These are phyloP conservation scores for Phylloporus sp. DNA, from an alignment of 768 basidiomycete genomes.

Conservation along the genomic window DNA sequence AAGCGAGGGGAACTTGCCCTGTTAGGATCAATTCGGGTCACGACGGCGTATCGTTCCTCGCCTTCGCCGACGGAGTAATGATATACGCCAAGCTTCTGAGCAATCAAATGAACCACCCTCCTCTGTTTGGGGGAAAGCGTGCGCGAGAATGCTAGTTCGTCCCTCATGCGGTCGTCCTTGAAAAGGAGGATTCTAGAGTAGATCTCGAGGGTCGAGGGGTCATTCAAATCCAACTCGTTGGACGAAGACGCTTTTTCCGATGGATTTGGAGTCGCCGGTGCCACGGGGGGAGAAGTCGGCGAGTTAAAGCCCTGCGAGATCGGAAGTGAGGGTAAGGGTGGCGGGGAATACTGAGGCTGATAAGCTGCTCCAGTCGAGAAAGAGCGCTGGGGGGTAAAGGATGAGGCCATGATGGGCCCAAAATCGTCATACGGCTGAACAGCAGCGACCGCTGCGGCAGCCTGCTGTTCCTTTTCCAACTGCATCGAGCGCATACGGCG, in stretches of 20 bases:
- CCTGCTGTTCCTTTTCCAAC: constrained; percentile 73
- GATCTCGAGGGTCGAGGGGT: constrained; percentile 92
- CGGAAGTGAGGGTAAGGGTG: constrained; percentile 38
- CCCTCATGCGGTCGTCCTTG: constrained; percentile 96
- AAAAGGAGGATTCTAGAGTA: constrained; percentile 95
- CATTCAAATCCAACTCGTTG: constrained; percentile 89
- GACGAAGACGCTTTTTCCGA: constrained; percentile 59
- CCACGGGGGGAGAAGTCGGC: constrained; percentile 48
- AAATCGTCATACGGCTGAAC: constrained; percentile 69
- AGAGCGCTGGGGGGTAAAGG: constrained; percentile 68
- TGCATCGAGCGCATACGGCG: constrained; percentile 98
- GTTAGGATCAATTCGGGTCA: constrained; percentile 84
- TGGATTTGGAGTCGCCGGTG: constrained; percentile 54
- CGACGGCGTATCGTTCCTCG: constrained; percentile 90
- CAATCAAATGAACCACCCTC: constrained; percentile 90
- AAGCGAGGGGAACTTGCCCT: constrained; percentile 47
- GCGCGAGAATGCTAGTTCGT: constrained; percentile 95
- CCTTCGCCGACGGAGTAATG: constrained; percentile 92
- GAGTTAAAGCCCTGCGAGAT: constrained; percentile 39
- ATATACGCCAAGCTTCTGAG: constrained; percentile 93
- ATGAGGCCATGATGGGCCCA: constrained; percentile 48
- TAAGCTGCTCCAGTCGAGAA: constrained; percentile 60
- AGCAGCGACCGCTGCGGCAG: constrained; percentile 16
- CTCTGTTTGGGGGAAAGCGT: constrained; percentile 80
- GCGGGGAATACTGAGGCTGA: constrained; percentile 66